phyloP scores from a whole-genome alignment of 345 rosid genomes.

The Citrus unshiu region DNA sequence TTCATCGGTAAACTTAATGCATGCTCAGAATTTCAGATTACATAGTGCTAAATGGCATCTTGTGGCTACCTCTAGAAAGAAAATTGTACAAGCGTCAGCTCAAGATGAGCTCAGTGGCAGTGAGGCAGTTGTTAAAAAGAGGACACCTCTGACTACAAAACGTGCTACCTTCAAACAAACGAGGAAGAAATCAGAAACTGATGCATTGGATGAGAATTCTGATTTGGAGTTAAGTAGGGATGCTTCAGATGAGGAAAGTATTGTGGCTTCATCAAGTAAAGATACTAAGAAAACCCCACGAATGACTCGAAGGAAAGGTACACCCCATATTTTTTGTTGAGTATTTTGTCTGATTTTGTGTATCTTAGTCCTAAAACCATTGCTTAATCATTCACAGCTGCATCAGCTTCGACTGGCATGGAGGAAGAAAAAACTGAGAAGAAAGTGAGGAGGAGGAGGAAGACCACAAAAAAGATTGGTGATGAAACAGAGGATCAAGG shows the following conservation, averaged over 20 bases:
- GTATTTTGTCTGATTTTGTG: slow-evolving; percentile 3
- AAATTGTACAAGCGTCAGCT: slow-evolving; percentile 34
- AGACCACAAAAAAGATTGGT: slow-evolving; percentile 29
- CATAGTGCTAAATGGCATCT: slow-evolving; percentile 41
- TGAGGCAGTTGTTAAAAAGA: slow-evolving; percentile 42
- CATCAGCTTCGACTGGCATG: slow-evolving; percentile 26
- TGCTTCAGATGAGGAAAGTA: slow-evolving; percentile 28
- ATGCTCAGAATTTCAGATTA: slow-evolving; percentile 38
- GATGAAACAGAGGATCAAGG: slow-evolving; percentile 29
- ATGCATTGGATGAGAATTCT: slow-evolving; percentile 33
- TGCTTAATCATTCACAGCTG: slow-evolving; percentile 27
- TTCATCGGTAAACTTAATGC: slow-evolving; percentile 34
- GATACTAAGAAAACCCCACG: slow-evolving; percentile 27
- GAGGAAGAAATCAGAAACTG: slow-evolving; percentile 51
- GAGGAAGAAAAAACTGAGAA: slow-evolving; percentile 55
- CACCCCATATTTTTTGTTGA: not conserved
- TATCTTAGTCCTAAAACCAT: slow-evolving; percentile 10
- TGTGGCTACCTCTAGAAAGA: slow-evolving; percentile 50
- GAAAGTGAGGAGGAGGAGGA: slow-evolving; percentile 43
- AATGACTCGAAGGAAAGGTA: slow-evolving; percentile 53
- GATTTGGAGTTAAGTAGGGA: slow-evolving; percentile 21
- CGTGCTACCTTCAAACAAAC: slow-evolving; percentile 33
- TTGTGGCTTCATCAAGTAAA: slow-evolving; percentile 17
- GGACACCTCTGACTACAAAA: slow-evolving; percentile 38
- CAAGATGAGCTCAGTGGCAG: slow-evolving; percentile 42